phyloP scores from a whole-genome alignment of 164 flowering plant species.

The Annona squamosa region DNA sequence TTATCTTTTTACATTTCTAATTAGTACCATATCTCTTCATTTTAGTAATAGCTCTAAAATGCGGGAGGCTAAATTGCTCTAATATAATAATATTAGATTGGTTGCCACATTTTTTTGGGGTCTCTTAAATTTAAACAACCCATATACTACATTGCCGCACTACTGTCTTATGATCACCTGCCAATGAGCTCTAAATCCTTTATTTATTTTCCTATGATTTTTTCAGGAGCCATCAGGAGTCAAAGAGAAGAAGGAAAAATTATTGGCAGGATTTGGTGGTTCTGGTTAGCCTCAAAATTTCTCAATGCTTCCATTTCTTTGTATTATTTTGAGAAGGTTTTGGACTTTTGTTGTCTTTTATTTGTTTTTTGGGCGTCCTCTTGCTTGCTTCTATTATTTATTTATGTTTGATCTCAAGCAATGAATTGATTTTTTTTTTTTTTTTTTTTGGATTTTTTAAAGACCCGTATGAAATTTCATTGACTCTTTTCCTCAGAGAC shows the following conservation, averaged over 20 bases:
- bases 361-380: too few species aligned
- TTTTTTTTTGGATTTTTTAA: too few species aligned
- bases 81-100: not conserved
- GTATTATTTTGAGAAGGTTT: not conserved
- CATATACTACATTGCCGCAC: not conserved
- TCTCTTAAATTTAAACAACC: not conserved
- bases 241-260: constrained; percentile 23
- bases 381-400: too few species aligned
- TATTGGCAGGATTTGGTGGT: constrained; percentile 33
- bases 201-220: not conserved
- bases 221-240: constrained; percentile 49
- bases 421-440: too few species aligned
- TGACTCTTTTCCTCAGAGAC: not conserved
- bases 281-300: constrained; percentile 42
- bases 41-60: not conserved
- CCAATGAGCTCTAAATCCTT: not conserved
- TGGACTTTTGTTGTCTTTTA: too few species aligned
- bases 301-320: constrained; percentile 4
- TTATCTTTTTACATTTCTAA: not conserved
- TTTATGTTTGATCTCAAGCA: too few species aligned
- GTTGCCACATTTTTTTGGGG: too few species aligned
- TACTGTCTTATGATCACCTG: not conserved
- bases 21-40: not conserved
- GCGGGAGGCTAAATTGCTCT: not conserved
- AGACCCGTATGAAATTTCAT: not conserved